Base-by-base conservation (phyloP, 2,329 filamentous ascomycete genomes). In the Nigrospora sphaerica region DNA sequence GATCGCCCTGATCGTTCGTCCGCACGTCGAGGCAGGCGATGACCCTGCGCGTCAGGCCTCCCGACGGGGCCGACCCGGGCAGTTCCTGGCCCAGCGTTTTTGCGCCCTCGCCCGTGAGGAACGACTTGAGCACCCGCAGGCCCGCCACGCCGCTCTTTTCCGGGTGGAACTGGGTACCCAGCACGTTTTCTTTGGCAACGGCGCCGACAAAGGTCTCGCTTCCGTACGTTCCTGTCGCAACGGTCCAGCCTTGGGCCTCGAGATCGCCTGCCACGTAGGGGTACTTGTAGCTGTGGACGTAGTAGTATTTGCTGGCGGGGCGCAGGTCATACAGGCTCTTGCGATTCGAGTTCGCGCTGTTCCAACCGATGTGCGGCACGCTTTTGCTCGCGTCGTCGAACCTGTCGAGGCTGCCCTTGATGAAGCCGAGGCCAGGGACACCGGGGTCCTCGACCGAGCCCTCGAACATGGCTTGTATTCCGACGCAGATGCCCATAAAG, bases 311-410 rank as follows among this genome's bases (percentile, higher is more conserved):
- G 62, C 88, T 95, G 45, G 77, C 76, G 1, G 88, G 83, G 28
- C 79, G 74, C 45, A 98, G 70, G 47, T 86, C 90, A 65, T 92
- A 96, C 48, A 97, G 78, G 55, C 62, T 64, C 48, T 62, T 67
- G 49, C 65, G 70, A 49, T 58, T 69, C 1, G 84, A 81, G 57
- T 83, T 84, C 39, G 95, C 93, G 56, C 84, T 90, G 68, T 98
- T 98, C 93, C 93, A 98, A 46, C 93, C 93, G 65, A 98, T 98
- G 69, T 98, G 95, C 35, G 93, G 93, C n/a, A 98, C 95, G 34
- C 90, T 84, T 70, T 97, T 97, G 58, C 79, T 72, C 32, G 68
- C 65, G 62, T 88, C 81, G 62, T 88, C 73, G 69, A 98, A 98
- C 50, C 84, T 83, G 61, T 80, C 75, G 53, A 98, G 77, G 12